Evolutionary conservation across 2,329 filamentous ascomycete species (phyloP), one percentile per base, ranked within the genome.

Genomic region (Biscogniauxia sp.): DNA sequence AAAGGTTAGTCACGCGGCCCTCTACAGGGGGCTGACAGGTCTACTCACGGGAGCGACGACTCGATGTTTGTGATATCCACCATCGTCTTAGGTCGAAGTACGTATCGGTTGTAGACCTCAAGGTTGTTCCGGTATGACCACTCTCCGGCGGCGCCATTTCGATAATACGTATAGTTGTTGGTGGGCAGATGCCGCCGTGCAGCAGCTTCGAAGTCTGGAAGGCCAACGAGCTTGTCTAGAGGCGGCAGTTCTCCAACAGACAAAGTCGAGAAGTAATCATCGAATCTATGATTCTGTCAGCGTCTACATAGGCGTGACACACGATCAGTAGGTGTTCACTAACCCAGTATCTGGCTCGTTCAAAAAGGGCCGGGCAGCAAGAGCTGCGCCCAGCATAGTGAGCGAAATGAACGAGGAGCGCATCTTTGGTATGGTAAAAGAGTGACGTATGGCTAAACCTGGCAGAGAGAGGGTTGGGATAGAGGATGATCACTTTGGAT

Each of bases 51-150:
- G 20, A 76, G 66, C 1, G 72, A 72, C 17, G 66, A 64, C 62
- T 79, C 76, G 52, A 80, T 70, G 25, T 75, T 72, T 41, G 76
- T 79, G 60, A 85, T 78, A 65, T 84, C 82, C n/a, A 77, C 72
- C 72, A 85, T 73, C 23, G 79, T 75, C 56, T 80, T 76, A 8
- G 82, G 81, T 55, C 78, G 76, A 51, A 84, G 73, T 54, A 74
- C 74, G 67, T 80, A 82, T 15, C 80, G 78, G 62, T 76, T 73
- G 71, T 77, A 85, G 26, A 80, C 76, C 71, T 86, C 83, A 5
- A 85, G 76, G 72, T 85, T 85, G 71, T 84, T 84, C 54, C 82
- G 77, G 72, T 84, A 84, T 1, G 77, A 79, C 78, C 79, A 85
- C 72, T 85, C 83, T 61, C 82, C 83, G 3, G 77, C 82, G 3